A percentile compares a stretch with the other conserved stretches of the same genome.
Evolutionary conservation across 2,329 filamentous ascomycete genomes (phyloP).

Genomic region (Chalaropsis ovoidea): DNA sequence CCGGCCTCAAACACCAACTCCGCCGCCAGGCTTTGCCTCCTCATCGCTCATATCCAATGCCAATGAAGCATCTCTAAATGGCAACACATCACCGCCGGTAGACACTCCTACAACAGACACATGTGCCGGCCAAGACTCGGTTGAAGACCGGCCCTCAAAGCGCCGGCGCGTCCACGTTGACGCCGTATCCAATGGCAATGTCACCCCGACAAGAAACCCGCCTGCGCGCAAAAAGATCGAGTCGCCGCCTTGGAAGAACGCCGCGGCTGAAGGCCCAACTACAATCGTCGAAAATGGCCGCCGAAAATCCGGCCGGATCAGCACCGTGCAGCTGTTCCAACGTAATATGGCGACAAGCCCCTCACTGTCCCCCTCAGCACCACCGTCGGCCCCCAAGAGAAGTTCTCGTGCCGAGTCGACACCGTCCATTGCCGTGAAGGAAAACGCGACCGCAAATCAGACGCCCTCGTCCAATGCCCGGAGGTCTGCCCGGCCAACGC

Average conservation of each 20-base stretch:
- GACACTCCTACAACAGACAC: not conserved
- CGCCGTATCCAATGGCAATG: not conserved
- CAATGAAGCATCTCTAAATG: constrained; percentile 26
- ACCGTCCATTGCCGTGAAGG: not conserved
- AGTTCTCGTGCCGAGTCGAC: constrained; percentile 5
- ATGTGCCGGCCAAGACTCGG: constrained; percentile 28
- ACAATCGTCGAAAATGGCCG: constrained; percentile 67
- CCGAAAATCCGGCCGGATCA: constrained; percentile 56
- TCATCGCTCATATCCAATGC: constrained; percentile 21
- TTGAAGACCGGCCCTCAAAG: constrained; percentile 48
- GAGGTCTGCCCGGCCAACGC: constrained; percentile 1
- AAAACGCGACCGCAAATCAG: not conserved
- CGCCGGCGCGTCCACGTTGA: constrained; percentile 48
- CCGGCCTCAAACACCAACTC: constrained; percentile 27
- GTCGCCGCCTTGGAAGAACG: constrained; percentile 90
- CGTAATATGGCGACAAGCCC: not conserved
- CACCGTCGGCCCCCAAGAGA: not conserved
- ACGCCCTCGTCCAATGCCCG: not conserved
- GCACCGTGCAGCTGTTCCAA: constrained; percentile 34
- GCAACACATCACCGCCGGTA: constrained; percentile 22
- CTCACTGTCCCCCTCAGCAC: not conserved
- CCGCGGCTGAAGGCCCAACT: constrained; percentile 75
- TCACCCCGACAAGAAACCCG: constrained; percentile 34
- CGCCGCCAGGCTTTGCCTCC: constrained; percentile 20
- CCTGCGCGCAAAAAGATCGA: constrained; percentile 40